phyloP scores from a whole-genome alignment of 345 rosid species.

The Arabis alpina region DNA sequence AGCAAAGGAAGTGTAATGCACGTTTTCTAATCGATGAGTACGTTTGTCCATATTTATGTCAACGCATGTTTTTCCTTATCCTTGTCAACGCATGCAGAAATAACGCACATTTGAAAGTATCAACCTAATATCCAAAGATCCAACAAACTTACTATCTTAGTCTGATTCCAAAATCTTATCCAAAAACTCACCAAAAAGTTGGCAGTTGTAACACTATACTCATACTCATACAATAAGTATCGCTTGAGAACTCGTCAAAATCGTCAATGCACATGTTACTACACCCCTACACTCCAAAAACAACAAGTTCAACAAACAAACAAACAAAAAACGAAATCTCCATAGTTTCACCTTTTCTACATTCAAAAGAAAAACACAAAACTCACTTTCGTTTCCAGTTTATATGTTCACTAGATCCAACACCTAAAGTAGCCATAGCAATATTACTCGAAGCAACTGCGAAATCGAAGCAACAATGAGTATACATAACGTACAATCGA shows the following conservation, averaged over 20 bases:
- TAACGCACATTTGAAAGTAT: constrained; percentile 84
- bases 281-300: constrained; percentile 51
- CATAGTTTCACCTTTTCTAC: not conserved
- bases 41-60: too few species aligned
- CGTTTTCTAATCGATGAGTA: too few species aligned
- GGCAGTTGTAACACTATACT: constrained; percentile 95
- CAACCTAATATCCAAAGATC: constrained; percentile 60
- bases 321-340: too few species aligned
- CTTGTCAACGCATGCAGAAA: constrained; percentile 85
- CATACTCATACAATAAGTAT: constrained; percentile 94
- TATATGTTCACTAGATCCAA: constrained; percentile 48
- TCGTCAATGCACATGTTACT: constrained; percentile 81
- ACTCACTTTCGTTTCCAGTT: constrained; percentile 87
- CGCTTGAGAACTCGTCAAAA: constrained; percentile 96
- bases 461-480: constrained; percentile 30
- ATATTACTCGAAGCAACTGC: constrained; percentile 51
- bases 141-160: constrained; percentile 22
- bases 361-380: not conserved
- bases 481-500: constrained; percentile 4
- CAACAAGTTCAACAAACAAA: not conserved
- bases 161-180: too few species aligned
- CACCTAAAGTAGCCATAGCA: constrained; percentile 47
- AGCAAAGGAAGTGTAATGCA: too few species aligned
- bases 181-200: constrained; percentile 77
- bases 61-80: constrained; percentile 69